phyloP scores from a whole-genome alignment of 257 asterid species.

The Anisodus tanguticus region DNA sequence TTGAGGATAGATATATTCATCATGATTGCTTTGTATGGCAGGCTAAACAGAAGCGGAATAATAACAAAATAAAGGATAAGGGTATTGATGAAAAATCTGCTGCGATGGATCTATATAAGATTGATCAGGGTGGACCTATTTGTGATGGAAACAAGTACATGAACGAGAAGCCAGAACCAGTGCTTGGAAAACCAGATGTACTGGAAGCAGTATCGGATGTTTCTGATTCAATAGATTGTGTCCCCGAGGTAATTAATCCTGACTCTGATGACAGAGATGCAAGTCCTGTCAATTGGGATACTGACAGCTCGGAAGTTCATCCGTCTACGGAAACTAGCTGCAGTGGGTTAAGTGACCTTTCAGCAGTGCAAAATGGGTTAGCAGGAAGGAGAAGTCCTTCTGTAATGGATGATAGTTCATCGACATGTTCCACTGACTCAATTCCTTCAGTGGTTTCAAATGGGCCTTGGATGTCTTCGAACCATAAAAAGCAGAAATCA shows the following conservation, averaged over 20 bases:
- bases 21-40: conserved; percentile 39
- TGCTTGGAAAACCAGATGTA: conserved; percentile 54
- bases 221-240: conserved; percentile 76
- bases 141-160: conserved; percentile 42
- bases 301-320: conserved; percentile 62
- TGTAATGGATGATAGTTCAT: conserved; percentile 82
- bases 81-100: conserved; percentile 57
- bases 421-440: conserved; percentile 91
- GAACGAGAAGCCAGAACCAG: conserved; percentile 44
- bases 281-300: conserved; percentile 66
- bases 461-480: conserved; percentile 44
- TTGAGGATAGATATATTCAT: conserved; percentile 23
- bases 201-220: conserved; percentile 75
- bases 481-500: conserved; percentile 58
- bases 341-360: conserved; percentile 55
- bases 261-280: conserved; percentile 73
- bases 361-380: conserved; percentile 62
- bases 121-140: conserved; percentile 50
- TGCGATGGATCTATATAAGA: conserved; percentile 41
- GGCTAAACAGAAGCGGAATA: conserved; percentile 82
- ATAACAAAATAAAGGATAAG: conserved; percentile 74
- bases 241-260: conserved; percentile 55
- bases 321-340: conserved; percentile 59
- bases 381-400: conserved; percentile 59
- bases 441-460: conserved; percentile 58